Evolutionary conservation across 2,329 filamentous ascomycete species (phyloP).

Genomic region (Kalaharituber pfeilii): DNA sequence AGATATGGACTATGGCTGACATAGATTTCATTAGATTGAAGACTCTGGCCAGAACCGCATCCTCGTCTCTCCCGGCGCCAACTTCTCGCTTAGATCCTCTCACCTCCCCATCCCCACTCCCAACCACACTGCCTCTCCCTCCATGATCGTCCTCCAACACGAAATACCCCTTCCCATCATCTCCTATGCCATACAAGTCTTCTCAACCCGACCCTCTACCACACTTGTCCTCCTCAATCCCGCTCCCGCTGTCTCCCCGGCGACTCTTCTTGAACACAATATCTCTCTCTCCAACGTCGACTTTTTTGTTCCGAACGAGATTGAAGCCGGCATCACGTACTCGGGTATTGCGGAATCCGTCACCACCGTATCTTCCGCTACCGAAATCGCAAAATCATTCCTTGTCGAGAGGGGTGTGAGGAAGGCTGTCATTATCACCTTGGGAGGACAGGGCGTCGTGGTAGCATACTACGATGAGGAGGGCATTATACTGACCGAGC

Average conservation of each 20-base stretch:
- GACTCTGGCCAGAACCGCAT: constrained; percentile 60
- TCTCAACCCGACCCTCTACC: constrained; percentile 26
- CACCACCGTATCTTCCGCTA: constrained; percentile 8
- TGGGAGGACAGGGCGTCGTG: constrained; percentile 65
- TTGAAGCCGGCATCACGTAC: constrained; percentile 49
- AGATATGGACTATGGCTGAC: no score
- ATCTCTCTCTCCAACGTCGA: constrained; percentile 36
- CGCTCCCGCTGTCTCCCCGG: constrained; percentile 55
- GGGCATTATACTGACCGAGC: constrained; percentile 29
- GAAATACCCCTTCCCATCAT: constrained; percentile 54
- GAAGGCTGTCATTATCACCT: constrained; percentile 53
- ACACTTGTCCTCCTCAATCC: constrained; percentile 59
- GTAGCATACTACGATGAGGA: constrained; percentile 26
- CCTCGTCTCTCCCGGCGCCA: constrained; percentile 54
- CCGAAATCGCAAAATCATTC: background rate
- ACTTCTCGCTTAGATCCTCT: constrained; percentile 34
- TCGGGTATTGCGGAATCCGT: constrained; percentile 38
- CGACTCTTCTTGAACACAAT: background rate
- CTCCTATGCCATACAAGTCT: constrained; percentile 40
- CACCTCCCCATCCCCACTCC: constrained; percentile 29
- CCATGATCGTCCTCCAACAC: constrained; percentile 55
- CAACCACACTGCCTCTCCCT: constrained; percentile 23
- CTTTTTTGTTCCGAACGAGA: constrained; percentile 80
- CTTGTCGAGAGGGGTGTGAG: constrained; percentile 24
- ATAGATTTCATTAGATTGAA: constrained; percentile 31